Base-by-base conservation (phyloP, 345 rosid genomes). In the Pistacia atlantica region DNA sequence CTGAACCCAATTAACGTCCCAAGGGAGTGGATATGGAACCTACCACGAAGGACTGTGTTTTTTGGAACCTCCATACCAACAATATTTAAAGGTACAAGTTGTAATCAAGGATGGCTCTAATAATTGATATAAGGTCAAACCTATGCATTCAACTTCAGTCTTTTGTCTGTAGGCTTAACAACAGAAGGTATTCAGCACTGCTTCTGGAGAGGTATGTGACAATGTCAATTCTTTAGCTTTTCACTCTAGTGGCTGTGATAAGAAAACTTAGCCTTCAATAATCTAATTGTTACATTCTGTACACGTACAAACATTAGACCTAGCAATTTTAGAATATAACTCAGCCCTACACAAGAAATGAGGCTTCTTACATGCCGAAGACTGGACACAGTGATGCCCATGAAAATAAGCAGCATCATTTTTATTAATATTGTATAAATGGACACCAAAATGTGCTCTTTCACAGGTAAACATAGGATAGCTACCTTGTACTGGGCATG, bases 41-140 rank as follows among this genome's bases (percentile, higher is more conserved):
- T 96, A 55, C 84, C 86, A n/a, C 85, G 97, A 78, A 80, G 92
- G 82, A 89, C 90, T 5, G 98, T 96, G 14, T 96, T 90, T 81
- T 96, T 93, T 80, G 99, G 98, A 60, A 93, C 98, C 48, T 92
- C 99, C 61, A 82, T 96, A 76, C 88, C 99, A 49, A 57, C 99
- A 37, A 96, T 96, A 80, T 96, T 96, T 79, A 93, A 86, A 86
- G 98, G 99, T 93, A 80, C 75, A 31, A 11, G 48, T 62, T 75
- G 68, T 14, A 38, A 72, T 42, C 64, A 25, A 73, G 64, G 17
- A 54, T 75, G 10, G 20, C 25, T 38, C 51, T 71, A 22, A 33
- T 65, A 42, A 49, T 68, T 56, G 42, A 20, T 20, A 18, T 60
- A 17, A 54, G 14, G 20, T 64, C 25, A 51, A 10, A 35, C 2